Evolutionary conservation across 768 basidiomycete species (phyloP).

Genomic region (Neoboletus subvelutipes): DNA sequence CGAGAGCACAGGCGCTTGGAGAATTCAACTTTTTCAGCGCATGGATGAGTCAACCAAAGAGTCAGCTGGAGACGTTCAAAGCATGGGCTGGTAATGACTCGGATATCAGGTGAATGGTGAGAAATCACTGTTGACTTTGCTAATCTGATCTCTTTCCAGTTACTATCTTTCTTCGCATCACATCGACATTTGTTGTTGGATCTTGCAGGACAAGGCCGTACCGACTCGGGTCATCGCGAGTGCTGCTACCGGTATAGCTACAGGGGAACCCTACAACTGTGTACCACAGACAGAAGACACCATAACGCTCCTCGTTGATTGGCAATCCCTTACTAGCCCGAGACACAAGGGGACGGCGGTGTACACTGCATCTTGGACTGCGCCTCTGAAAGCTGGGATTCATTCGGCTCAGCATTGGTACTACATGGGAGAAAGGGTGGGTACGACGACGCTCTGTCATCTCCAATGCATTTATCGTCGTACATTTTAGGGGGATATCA

Average conservation of each 20-base stretch:
- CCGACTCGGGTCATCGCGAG: constrained; percentile 88
- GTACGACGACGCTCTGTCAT: constrained; percentile 3
- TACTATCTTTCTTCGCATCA: constrained; percentile 97
- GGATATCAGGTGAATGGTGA: constrained; percentile 67
- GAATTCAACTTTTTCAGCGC: constrained; percentile 96
- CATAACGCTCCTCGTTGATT: constrained; percentile 92
- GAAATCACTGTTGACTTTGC: background rate
- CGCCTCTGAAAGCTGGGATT: constrained; percentile 84
- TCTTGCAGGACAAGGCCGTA: constrained; percentile 70
- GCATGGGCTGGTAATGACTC: constrained; percentile 95
- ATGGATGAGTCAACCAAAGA: constrained; percentile 98
- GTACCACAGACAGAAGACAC: constrained; percentile 89
- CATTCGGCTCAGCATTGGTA: constrained; percentile 93
- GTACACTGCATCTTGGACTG: constrained; percentile 94
- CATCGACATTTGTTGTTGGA: constrained; percentile 88
- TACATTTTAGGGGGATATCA: constrained; percentile 74
- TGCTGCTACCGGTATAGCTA: constrained; percentile 89
- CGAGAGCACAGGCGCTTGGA: constrained; percentile 70
- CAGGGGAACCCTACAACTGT: constrained; percentile 84
- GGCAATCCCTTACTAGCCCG: constrained; percentile 76
- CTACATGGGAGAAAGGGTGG: constrained; percentile 89
- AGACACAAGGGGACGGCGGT: constrained; percentile 84
- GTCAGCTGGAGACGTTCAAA: constrained; percentile 90
- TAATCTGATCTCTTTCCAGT: constrained; percentile 35
- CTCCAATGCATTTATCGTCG: background rate